These are phyloP conservation scores for Xanthoconium separans DNA, from an alignment of 1,284 basidiomycete species.

Conservation along the genomic window DNA sequence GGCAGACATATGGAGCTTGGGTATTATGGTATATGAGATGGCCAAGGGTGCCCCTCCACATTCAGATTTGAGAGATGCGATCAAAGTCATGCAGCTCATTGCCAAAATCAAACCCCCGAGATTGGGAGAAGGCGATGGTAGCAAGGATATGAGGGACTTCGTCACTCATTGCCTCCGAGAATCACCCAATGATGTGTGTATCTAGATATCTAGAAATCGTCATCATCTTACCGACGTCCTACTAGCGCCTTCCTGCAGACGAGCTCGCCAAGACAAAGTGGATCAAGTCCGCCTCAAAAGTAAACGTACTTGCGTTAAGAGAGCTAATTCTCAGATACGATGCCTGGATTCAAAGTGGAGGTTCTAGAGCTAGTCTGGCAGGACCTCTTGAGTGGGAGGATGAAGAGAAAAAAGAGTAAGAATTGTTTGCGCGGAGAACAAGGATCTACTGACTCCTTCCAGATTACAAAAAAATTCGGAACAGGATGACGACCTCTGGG, in stretches of 20 bases:
- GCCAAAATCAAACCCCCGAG: constrained; percentile 85
- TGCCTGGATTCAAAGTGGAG: constrained; percentile 77
- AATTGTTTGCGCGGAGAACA: background rate
- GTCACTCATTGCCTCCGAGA: constrained; percentile 85
- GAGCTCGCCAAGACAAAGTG: constrained; percentile 91
- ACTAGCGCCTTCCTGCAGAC: constrained; percentile 83
- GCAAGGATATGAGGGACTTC: constrained; percentile 88
- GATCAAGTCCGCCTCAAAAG: constrained; percentile 80
- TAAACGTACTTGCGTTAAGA: constrained; percentile 70
- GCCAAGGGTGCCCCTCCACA: constrained; percentile 92
- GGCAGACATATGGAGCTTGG: constrained; percentile 96
- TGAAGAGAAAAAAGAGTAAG: constrained; percentile 56
- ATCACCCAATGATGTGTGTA: constrained; percentile 72
- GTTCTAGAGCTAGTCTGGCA: constrained; percentile 78
- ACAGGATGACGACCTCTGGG: constrained; percentile 62
- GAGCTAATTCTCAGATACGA: constrained; percentile 82
- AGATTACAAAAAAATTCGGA: constrained; percentile 35
- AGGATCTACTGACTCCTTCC: constrained; percentile 12
- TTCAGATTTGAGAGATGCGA: constrained; percentile 77
- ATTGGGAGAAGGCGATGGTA: constrained; percentile 75
- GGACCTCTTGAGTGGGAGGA: constrained; percentile 72
- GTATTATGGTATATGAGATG: constrained; percentile 95
- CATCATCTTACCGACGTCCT: constrained; percentile 8
- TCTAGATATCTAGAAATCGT: background rate
- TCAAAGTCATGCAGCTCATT: constrained; percentile 91